phyloP scores from a whole-genome alignment of 257 asterid genomes.

The Fraxinus americana region DNA sequence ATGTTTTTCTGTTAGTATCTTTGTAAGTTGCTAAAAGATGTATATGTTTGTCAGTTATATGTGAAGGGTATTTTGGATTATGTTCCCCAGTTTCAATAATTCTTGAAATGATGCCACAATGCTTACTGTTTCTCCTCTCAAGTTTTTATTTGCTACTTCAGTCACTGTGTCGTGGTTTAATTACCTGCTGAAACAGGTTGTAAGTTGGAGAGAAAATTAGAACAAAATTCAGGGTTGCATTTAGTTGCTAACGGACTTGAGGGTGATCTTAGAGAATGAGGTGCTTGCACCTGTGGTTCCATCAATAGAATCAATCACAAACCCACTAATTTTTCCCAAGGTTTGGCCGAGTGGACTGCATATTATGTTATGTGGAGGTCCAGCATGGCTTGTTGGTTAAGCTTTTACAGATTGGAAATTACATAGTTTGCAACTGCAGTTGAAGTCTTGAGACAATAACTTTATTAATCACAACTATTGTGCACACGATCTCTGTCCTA shows the following conservation, averaged over 20 bases:
- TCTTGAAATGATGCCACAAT: not conserved
- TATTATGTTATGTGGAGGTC: not conserved
- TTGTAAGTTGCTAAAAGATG: not conserved
- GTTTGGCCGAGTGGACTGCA: not conserved
- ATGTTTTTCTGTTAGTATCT: not conserved
- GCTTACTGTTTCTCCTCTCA: not conserved
- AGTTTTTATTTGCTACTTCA: not conserved
- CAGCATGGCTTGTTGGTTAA: not conserved
- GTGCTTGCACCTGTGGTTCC: not conserved
- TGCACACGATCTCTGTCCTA: not conserved
- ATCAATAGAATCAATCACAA: not conserved
- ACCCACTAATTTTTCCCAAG: not conserved
- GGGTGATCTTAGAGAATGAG: not conserved
- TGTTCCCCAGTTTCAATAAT: slow-evolving; percentile 2
- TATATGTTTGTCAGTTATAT: not conserved
- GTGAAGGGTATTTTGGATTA: not conserved
- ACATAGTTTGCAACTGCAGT: not conserved
- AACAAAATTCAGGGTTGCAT: not conserved
- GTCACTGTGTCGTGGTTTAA: not conserved
- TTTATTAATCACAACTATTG: not conserved
- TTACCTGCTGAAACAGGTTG: not conserved
- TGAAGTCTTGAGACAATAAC: not conserved
- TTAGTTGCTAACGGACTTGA: not conserved
- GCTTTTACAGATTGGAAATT: not conserved
- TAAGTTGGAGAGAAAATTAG: not conserved